Conservation (phyloP, 2,329 filamentous ascomycete genomes). For the Alternaria sp. region DNA sequence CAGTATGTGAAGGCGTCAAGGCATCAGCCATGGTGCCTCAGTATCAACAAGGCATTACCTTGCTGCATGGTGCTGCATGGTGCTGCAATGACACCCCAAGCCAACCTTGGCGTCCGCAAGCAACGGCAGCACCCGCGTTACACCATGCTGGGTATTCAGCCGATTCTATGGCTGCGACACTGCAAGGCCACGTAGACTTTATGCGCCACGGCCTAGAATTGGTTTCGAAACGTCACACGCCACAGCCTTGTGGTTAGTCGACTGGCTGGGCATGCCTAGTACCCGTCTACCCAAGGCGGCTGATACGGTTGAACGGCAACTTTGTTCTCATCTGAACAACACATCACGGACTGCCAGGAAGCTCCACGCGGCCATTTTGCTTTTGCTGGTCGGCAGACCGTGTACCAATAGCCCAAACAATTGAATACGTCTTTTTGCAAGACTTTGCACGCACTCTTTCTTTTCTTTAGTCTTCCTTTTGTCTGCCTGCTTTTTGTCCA, state of each 20-base stretch:
- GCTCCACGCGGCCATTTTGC: background rate
- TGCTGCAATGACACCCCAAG: conserved; percentile 1
- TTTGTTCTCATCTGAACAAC: background rate
- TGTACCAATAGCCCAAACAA: background rate
- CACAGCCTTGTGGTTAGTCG: conserved; percentile 11
- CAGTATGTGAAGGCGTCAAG: conserved; percentile 25
- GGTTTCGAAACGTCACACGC: conserved; percentile 18
- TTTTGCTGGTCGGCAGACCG: background rate
- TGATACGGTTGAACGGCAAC: background rate
- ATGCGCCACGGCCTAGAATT: conserved; percentile 22
- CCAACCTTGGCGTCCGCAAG: conserved; percentile 19
- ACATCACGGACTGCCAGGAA: background rate
- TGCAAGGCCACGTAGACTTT: conserved; percentile 9
- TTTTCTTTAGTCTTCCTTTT: background rate
- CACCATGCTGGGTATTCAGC: conserved; percentile 16
- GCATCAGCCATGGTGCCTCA: background rate
- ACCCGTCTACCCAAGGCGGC: background rate
- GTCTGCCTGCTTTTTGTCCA: background rate
- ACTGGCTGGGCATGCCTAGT: conserved; percentile 18
- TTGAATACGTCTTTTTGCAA: background rate
- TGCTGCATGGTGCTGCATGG: background rate
- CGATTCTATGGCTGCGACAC: conserved; percentile 7
- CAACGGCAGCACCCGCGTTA: conserved; percentile 12
- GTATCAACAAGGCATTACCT: conserved; percentile 1
- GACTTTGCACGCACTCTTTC: background rate